Evolutionary conservation across 2,329 filamentous ascomycete species (phyloP).

Genomic region (Aspergillus proliferans): DNA sequence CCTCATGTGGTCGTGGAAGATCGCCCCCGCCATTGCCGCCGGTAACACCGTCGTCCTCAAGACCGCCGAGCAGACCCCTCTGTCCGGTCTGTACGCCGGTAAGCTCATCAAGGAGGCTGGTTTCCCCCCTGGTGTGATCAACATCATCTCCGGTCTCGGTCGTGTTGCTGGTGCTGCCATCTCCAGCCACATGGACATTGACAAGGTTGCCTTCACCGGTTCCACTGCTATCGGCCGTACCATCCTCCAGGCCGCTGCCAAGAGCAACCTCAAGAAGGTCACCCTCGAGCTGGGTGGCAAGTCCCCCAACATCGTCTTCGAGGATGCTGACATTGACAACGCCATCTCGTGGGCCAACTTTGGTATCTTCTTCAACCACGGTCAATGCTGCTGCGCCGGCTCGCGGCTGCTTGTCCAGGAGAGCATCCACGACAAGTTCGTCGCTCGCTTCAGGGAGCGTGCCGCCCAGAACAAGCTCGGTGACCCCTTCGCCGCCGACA

Average conservation of each 20-base stretch:
- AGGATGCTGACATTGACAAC: constrained; percentile 22
- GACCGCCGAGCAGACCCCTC: constrained; percentile 60
- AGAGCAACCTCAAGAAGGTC: constrained; percentile 60
- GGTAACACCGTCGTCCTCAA: constrained; percentile 60
- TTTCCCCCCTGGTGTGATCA: constrained; percentile 56
- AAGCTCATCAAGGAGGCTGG: constrained; percentile 54
- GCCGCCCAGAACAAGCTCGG: constrained; percentile 68
- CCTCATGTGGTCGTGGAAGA: constrained; percentile 80
- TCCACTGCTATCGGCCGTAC: constrained; percentile 55
- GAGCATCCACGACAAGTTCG: constrained; percentile 44
- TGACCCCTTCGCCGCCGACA: constrained; percentile 69
- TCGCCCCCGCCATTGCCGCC: constrained; percentile 62
- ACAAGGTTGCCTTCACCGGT: constrained; percentile 60
- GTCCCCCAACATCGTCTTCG: constrained; percentile 22
- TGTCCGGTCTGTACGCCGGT: constrained; percentile 57
- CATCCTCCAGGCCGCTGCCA: constrained; percentile 57
- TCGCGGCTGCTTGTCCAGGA: constrained; percentile 21
- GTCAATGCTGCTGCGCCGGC: constrained; percentile 21
- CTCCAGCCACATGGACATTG: constrained; percentile 56
- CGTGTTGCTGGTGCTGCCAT: constrained; percentile 67
- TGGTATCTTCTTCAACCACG: constrained; percentile 23
- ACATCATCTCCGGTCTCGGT: constrained; percentile 67
- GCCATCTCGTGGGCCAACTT: constrained; percentile 22
- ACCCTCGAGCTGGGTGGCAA: constrained; percentile 41
- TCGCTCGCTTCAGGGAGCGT: constrained; percentile 70